Percentiles rank a stretch among this genome's conserved stretches.
These are phyloP conservation scores for Solanum bukasovii DNA, from an alignment of 257 asterid genomes.

Conservation along the genomic window DNA sequence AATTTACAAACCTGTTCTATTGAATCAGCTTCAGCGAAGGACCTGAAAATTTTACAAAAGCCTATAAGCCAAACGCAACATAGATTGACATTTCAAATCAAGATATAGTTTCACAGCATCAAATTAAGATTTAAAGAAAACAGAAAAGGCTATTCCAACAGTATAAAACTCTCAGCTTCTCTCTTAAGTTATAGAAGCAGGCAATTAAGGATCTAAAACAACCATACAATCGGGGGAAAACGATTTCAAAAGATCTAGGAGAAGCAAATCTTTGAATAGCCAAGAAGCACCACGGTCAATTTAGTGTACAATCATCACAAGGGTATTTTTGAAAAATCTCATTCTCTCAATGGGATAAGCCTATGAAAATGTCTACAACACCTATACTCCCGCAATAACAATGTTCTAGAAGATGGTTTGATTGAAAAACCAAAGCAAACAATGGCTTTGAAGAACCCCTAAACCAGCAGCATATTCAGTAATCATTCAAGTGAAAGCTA, in stretches of 20 bases:
- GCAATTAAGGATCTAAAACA: not conserved
- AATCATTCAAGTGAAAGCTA: not conserved
- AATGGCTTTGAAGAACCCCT: not conserved
- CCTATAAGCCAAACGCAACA: not conserved
- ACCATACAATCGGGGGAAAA: not conserved
- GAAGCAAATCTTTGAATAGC: not conserved
- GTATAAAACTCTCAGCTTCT: not conserved
- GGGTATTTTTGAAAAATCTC: not conserved
- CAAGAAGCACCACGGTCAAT: not conserved
- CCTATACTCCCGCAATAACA: not conserved
- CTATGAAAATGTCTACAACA: not conserved
- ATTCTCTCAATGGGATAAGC: not conserved
- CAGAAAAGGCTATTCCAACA: not conserved
- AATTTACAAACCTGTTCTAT: conserved; percentile 44
- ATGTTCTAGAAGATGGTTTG: not conserved
- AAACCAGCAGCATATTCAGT: not conserved
- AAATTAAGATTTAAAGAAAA: not conserved
- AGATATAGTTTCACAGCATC: not conserved
- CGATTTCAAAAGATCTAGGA: not conserved
- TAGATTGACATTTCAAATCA: not conserved
- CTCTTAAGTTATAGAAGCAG: not conserved
- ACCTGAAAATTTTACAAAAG: conserved; percentile 25
- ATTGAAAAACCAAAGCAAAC: not conserved
- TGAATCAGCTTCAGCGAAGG: conserved; percentile 49
- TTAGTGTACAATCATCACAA: not conserved